Evolutionary conservation across 208 protist genomes (phyloP), one percentile per base, ranked within the genome.

Genomic region (Vickermania spadyakhi): DNA sequence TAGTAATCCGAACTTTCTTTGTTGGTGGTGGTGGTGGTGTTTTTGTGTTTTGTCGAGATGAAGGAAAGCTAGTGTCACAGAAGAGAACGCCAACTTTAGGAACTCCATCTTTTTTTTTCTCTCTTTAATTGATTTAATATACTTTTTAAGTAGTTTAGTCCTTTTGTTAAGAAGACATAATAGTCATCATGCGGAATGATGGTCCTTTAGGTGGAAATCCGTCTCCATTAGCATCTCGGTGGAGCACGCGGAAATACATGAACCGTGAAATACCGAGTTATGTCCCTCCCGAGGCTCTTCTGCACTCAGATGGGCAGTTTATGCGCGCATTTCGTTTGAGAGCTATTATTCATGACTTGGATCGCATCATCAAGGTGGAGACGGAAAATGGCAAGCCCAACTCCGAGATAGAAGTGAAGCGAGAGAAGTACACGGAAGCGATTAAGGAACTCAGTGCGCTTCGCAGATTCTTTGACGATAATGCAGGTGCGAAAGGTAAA

Each of bases 231-330:
- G 36, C 30, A 7, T 84, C 83, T 28, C 77, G 89, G 7, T 96
- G 89, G 86, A 93, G 86, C 75, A 72, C 68, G 26, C 60, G 62
- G 26, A 77, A 78, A 55, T 96, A 89, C 70, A 89, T 74, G 55
- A 96, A 91, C 70, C 51, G 89, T 14, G 61, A 70, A 26, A 67
- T 96, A 22, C 89, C 89, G 21, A 91, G 75, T 69, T 96, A 96
- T 62, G 74, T 96, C 31, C 89, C 89, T 4, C 73, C 89, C 2
- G 89, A 93, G 52, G 75, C 86, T 0, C 68, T 96, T 23, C 28
- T 90, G 29, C 77, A 81, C 61, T 81, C 91, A 31, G 73, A 91
- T 25, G 89, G 86, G 18, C 85, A 90, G 67, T 91, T 93, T 60
- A 57, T 96, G 18, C 78, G 73, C 31, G 85, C 84, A 3, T 80